phyloP scores from a whole-genome alignment of 78 protist genomes.

The Emiliania huxleyi region DNA sequence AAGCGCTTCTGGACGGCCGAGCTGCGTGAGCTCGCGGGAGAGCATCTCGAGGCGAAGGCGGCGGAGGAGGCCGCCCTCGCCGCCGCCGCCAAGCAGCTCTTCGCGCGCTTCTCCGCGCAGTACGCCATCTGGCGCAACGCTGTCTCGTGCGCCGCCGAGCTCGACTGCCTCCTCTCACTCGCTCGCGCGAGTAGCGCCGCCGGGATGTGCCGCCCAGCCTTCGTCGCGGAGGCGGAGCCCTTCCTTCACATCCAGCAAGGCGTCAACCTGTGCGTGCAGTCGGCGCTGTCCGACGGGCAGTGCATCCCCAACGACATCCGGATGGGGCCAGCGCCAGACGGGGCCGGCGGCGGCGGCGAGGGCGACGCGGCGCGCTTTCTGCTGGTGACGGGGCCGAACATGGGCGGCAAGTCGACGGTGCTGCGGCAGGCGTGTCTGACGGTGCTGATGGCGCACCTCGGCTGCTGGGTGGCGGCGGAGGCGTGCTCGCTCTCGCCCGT shows the following conservation, averaged over 20 bases:
- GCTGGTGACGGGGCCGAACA: constrained; percentile 97
- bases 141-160: constrained; percentile 25
- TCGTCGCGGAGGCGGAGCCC: neutral
- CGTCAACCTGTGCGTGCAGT: neutral
- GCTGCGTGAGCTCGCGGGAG: neutral
- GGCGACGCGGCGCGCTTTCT: constrained; percentile 30
- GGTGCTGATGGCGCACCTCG: constrained; percentile 94
- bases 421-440: constrained; percentile 82
- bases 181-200: neutral
- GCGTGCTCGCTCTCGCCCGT: constrained; percentile 74
- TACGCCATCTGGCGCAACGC: neutral
- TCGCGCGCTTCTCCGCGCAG: neutral
- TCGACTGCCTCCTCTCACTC: constrained; percentile 52
- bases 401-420: constrained; percentile 95
- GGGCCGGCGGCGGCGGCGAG: neutral
- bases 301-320: constrained; percentile 58
- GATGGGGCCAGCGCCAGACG: constrained; percentile 31
- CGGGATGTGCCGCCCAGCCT: neutral
- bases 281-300: neutral
- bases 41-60: neutral
- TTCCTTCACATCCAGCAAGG: neutral
- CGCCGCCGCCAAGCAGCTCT: constrained; percentile 1
- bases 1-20: constrained; percentile 24
- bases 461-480: constrained; percentile 91
- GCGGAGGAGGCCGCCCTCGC: neutral